phyloP scores from a whole-genome alignment of 2,329 filamentous ascomycete genomes.

The Fusarium sp. region DNA sequence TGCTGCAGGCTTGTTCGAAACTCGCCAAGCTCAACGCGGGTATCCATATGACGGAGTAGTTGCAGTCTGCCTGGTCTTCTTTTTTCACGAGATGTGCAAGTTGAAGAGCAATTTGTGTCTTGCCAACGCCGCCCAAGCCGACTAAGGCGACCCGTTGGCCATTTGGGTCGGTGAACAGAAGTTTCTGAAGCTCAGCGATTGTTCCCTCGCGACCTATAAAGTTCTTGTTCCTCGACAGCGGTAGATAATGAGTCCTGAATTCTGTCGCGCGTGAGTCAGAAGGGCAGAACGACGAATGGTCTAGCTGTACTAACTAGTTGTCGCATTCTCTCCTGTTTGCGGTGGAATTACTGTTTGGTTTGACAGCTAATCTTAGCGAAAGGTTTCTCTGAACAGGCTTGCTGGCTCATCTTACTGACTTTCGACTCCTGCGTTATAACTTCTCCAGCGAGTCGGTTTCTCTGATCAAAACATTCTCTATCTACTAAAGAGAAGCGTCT shows the following conservation, averaged over 20 bases:
- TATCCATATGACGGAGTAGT: neutral
- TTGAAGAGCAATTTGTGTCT: neutral
- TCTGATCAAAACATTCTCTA: neutral
- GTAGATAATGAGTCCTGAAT: neutral
- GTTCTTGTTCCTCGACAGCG: neutral
- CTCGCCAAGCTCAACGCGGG: neutral
- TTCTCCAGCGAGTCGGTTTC: neutral
- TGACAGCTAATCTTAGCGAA: neutral
- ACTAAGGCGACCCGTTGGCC: neutral
- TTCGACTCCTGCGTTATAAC: neutral
- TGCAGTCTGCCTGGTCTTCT: rapidly evolving
- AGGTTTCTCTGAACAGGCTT: neutral
- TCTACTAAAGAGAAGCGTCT: neutral
- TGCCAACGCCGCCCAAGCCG: neutral
- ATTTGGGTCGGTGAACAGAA: neutral
- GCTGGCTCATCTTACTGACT: neutral
- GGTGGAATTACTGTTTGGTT: too few species aligned
- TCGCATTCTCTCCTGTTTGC: neutral
- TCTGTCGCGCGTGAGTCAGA: neutral
- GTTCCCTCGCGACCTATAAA: neutral
- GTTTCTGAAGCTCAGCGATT: rapidly evolving
- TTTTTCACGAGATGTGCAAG: neutral
- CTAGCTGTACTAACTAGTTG: neutral
- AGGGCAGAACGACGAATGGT: neutral
- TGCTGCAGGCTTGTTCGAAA: neutral